Conservation (phyloP, 345 rosid species). For the Cardamine resedifolia region DNA sequence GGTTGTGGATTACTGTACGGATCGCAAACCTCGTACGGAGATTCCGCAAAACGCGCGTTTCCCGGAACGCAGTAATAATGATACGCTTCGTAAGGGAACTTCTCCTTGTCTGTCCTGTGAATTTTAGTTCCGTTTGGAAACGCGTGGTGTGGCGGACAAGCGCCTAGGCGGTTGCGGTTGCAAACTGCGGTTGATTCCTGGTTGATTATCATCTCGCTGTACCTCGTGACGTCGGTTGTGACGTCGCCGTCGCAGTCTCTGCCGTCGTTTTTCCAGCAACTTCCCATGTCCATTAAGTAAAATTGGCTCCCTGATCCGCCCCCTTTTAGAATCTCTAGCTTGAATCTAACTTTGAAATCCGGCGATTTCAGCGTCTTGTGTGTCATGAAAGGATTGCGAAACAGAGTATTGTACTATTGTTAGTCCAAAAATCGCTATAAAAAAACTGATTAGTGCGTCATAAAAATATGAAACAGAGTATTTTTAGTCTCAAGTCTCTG, state of each 20-base stretch:
- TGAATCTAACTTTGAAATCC: constrained; percentile 48
- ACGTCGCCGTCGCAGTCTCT: constrained; percentile 49
- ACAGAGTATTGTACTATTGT: constrained; percentile 24
- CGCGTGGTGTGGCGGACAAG: constrained; percentile 50
- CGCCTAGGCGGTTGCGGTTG: constrained; percentile 32
- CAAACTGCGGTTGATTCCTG: constrained; percentile 38
- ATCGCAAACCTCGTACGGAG: constrained; percentile 42
- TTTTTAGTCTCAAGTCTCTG: too few relatives aligned
- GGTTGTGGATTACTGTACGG: constrained; percentile 61
- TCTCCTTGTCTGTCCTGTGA: constrained; percentile 37
- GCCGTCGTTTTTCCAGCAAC: constrained; percentile 68
- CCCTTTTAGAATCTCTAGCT: constrained; percentile 45
- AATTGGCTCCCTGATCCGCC: constrained; percentile 56
- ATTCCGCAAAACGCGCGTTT: constrained; percentile 43
- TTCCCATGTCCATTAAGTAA: constrained; percentile 45
- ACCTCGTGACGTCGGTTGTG: constrained; percentile 50
- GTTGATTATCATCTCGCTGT: constrained; percentile 52
- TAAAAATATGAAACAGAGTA: too few relatives aligned
- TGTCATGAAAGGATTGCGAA: background rate
- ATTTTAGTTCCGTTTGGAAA: constrained; percentile 40
- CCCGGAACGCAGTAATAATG: constrained; percentile 51
- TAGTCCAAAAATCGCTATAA: background rate
- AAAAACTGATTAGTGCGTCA: too few relatives aligned
- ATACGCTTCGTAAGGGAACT: constrained; percentile 48
- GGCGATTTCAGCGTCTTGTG: constrained; percentile 49